These are phyloP conservation scores for Keithomyces neogunnii DNA, from an alignment of 2,329 filamentous ascomycete species.

Conservation along the genomic window DNA sequence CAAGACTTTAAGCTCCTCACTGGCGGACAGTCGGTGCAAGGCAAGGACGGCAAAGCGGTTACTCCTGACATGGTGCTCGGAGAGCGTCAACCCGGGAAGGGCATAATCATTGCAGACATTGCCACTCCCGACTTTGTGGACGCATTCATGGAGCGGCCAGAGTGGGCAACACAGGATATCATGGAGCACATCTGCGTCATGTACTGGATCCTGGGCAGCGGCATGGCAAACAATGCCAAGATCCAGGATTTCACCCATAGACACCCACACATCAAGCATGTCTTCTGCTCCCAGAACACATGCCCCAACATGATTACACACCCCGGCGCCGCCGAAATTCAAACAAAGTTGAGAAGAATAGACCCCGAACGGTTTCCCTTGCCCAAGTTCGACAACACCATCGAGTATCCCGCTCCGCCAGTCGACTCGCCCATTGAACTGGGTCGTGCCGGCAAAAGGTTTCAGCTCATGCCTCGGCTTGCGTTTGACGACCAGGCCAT, in stretches of 20 bases:
- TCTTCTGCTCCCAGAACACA: constrained; percentile 66
- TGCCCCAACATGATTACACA: constrained; percentile 70
- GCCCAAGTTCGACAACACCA: constrained; percentile 54
- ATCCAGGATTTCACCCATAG: constrained; percentile 63
- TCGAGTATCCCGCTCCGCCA: constrained; percentile 15
- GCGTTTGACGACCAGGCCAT: constrained; percentile 37
- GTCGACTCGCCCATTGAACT: constrained; percentile 23
- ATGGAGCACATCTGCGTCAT: constrained; percentile 60
- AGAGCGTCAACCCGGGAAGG: constrained; percentile 55
- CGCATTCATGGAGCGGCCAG: constrained; percentile 58
- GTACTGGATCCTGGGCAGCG: constrained; percentile 74
- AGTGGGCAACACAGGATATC: constrained; percentile 59
- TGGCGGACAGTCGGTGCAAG: constrained; percentile 53
- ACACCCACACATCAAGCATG: constrained; percentile 56
- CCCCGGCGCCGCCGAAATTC: constrained; percentile 55
- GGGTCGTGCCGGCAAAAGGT: constrained; percentile 34
- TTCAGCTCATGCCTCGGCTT: constrained; percentile 39
- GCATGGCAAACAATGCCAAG: constrained; percentile 51
- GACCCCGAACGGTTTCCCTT: constrained; percentile 67
- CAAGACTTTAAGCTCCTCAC: constrained; percentile 52
- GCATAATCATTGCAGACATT: constrained; percentile 73
- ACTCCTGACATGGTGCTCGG: constrained; percentile 84
- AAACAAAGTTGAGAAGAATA: constrained; percentile 61
- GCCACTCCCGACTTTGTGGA: constrained; percentile 64
- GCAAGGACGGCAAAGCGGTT: constrained; percentile 57